phyloP scores from a whole-genome alignment of 2,329 filamentous ascomycete species.

The Alternaria sp. region DNA sequence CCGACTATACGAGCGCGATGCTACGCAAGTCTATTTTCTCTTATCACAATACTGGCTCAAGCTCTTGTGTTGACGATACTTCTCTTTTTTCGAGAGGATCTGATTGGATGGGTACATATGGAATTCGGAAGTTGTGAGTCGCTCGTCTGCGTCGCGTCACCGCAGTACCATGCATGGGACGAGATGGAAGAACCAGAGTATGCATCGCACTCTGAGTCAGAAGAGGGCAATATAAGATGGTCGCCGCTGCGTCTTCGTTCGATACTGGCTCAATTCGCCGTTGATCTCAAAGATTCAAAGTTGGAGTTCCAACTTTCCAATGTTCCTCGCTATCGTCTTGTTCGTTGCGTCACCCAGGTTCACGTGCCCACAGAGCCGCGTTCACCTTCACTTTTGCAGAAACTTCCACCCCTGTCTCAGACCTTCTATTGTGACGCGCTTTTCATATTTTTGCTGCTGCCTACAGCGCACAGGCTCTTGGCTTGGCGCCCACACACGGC shows the following conservation, averaged over 20 bases:
- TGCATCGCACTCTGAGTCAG: no score
- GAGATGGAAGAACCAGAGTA: no score
- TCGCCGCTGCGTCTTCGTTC: no score
- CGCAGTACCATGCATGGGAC: background rate
- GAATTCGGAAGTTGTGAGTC: background rate
- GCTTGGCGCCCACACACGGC: background rate
- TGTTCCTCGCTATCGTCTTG: background rate
- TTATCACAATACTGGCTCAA: background rate
- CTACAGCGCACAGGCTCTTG: background rate
- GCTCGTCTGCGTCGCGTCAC: background rate
- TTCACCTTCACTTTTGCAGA: conserved; percentile 2
- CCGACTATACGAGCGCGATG: background rate
- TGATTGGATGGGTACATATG: background rate
- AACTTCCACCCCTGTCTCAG: background rate
- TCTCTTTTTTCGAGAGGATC: background rate
- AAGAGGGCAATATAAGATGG: no score
- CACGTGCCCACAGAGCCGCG: background rate
- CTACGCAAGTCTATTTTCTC: background rate
- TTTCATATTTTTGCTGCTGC: background rate
- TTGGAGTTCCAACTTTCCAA: background rate
- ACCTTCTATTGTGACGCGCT: background rate
- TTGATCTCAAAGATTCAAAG: background rate
- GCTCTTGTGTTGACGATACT: background rate
- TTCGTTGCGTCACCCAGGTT: background rate
- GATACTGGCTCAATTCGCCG: background rate